Conservation (phyloP, 352 stramenopile genomes). For the Aphanomyces astaci region DNA sequence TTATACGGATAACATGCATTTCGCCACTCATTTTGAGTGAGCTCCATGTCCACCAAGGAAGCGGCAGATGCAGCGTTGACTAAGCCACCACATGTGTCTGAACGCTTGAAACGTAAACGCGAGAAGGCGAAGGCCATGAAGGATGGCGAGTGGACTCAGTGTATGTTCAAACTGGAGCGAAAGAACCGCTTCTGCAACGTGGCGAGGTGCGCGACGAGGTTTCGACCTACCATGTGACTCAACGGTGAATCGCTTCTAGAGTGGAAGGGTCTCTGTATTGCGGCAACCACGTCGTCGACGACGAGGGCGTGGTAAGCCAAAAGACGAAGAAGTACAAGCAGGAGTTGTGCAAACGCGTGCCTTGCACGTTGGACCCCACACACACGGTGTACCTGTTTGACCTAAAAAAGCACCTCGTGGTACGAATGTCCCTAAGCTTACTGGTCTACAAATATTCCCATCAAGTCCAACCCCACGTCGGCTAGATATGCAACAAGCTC, state of each 20-base stretch:
- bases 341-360: constrained; percentile 45
- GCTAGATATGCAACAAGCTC: constrained; percentile 58
- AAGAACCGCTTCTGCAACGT: constrained; percentile 84
- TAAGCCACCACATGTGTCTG: not conserved
- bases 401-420: constrained; percentile 61
- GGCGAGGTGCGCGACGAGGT: constrained; percentile 32
- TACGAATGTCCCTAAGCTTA: no score
- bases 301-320: constrained; percentile 35
- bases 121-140: constrained; percentile 42
- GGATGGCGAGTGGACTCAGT: constrained; percentile 56
- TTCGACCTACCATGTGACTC: no score
- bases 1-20: no score
- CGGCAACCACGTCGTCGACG: constrained; percentile 58
- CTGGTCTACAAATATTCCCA: not conserved
- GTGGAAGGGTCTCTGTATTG: constrained; percentile 55
- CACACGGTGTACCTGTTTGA: constrained; percentile 77
- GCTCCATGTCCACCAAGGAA: not conserved
- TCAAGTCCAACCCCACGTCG: not conserved
- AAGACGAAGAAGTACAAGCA: constrained; percentile 60
- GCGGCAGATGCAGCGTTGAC: not conserved
- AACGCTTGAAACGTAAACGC: constrained; percentile 51
- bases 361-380: constrained; percentile 56
- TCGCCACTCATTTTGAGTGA: no score
- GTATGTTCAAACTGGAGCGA: constrained; percentile 68
- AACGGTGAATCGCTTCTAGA: constrained; percentile 24